Evolutionary conservation across 345 rosid species (phyloP), one percentile per base, ranked within the genome.

Genomic region (Bruguiera gymnorhiza): DNA sequence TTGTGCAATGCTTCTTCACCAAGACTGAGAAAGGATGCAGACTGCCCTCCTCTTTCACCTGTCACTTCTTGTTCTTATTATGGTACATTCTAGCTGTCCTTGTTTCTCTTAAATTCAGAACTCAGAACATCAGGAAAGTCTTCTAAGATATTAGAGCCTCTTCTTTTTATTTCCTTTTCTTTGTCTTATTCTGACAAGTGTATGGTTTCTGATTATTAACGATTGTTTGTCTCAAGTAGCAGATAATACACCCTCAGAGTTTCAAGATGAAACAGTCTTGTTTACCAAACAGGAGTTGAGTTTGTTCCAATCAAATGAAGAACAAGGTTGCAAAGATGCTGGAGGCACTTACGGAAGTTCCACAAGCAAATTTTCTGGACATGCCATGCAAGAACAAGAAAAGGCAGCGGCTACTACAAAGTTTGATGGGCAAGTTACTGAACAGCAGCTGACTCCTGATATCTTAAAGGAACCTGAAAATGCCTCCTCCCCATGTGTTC

Each of bases 211-310:
- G 8, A 6, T 27, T 19, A 48, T 55, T 50, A 57, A 39, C 20
- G 3, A 6, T 27, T 57, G 7, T 39, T 18, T 26, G 21, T 66
- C 21, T 7, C 26, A 2, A 66, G 57, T 39, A 10, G 43, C 71
- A 68, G 36, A 58, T 13, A 5, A 11, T 24, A 24, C 36, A 46
- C 24, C 43, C 21, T 60, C 18, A 11, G 34, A 67, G 32, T 11
- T 29, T 59, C 56, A 18, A 5, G 55, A 18, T 43, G 72, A 32
- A 60, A 58, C 64, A 43, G 37, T 58, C 31, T 26, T 60, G 39
- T 23, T 67, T 54, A 61, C 77, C 29, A 43, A 65, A 23, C 9
- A 54, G 67, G 75, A 70, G 54, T 19, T 61, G 63, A 75, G 61
- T 68, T 37, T 66, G 60, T 65, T 54, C 32, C 58, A 65, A n/a